A percentile compares a stretch with the other conserved stretches of the same genome.
phyloP scores from a whole-genome alignment of 1,284 basidiomycete species.

The Sporisorium scitamineum region DNA sequence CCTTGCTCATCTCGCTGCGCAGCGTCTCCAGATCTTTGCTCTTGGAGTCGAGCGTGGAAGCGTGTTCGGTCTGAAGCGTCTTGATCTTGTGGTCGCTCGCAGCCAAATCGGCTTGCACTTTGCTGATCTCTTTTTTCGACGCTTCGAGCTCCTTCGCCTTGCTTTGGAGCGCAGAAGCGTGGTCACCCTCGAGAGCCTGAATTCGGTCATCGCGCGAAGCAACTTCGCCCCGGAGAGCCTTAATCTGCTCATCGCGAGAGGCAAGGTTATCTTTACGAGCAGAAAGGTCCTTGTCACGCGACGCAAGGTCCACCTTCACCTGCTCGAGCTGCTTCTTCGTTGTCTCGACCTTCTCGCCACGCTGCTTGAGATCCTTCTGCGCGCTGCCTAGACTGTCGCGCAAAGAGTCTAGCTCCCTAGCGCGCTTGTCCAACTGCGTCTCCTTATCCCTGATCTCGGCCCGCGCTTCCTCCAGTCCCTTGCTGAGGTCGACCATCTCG shows the following conservation, averaged over 20 bases:
- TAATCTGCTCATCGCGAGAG: constrained; percentile 23
- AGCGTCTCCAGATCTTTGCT: not conserved
- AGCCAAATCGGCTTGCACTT: not conserved
- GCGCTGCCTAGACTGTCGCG: not conserved
- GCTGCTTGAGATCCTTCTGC: constrained; percentile 24
- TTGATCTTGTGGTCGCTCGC: constrained; percentile 5
- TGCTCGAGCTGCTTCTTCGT: constrained; percentile 15
- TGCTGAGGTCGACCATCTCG: constrained; percentile 43
- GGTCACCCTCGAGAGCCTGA: constrained; percentile 9
- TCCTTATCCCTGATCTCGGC: constrained; percentile 23
- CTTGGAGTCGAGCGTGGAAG: constrained; percentile 3
- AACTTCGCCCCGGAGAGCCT: constrained; percentile 6
- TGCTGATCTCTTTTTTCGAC: not conserved
- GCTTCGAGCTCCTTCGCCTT: constrained; percentile 21
- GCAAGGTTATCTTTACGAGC: constrained; percentile 7
- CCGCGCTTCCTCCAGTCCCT: constrained; percentile 21
- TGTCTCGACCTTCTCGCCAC: not conserved
- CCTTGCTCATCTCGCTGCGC: not conserved
- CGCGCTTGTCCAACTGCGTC: constrained; percentile 12
- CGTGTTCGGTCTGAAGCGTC: not conserved
- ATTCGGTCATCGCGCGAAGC: constrained; percentile 12
- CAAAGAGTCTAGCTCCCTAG: constrained; percentile 7
- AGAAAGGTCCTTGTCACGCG: constrained; percentile 5
- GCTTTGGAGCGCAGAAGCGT: constrained; percentile 12
- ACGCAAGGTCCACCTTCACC: not conserved